Base-by-base conservation (phyloP, 2,329 filamentous ascomycete species). In the Penicillium sp. region DNA sequence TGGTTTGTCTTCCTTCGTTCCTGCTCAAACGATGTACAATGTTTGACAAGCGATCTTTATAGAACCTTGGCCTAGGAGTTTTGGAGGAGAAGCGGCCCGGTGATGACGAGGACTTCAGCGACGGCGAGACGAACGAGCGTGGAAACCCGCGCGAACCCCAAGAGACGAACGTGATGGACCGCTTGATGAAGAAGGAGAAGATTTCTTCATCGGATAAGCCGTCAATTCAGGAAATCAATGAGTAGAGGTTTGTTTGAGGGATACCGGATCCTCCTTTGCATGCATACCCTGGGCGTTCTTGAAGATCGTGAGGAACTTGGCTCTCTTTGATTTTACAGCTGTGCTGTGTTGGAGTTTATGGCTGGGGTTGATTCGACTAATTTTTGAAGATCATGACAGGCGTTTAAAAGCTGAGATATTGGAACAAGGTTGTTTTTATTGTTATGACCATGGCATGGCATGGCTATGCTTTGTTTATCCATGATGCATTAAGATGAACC, bases 41-140 rank as follows among this genome's bases (percentile, higher is more conserved):
- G 7, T 31, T 31, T 62, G 29, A 62, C n/a, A 8, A 8, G 9
- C 7, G 35, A 54, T 3, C 17, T 56, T 44, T 62, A 50, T 46
- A 79, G 78, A 77, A 82, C 61, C 71, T 82, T 51, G 78, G 79
- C 6, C 66, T 82, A 11, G 80, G 80, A 9, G 80, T 82, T 6
- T 67, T 82, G 21, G 76, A 79, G 68, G 78, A 81, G 62, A 76
- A 76, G 58, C 70, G 66, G 19, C 59, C 58, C 5, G 66, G 58
- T 21, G 70, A 67, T 15, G 64, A 66, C 2, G 59, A 64, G 4
- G 66, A 63, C 17, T 68, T 66, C 13, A 53, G 63, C 26, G 64
- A 68, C n/a, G 58, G 26, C 58, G 59, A 61, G 3, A 46, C 65
- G 31, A 63, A 63, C 45, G 63, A 67, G n/a, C 52, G 58, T 8